These are phyloP conservation scores for Thinopyrum elongatum DNA, from an alignment of 176 grass and related monocot genomes.

Conservation along the genomic window DNA sequence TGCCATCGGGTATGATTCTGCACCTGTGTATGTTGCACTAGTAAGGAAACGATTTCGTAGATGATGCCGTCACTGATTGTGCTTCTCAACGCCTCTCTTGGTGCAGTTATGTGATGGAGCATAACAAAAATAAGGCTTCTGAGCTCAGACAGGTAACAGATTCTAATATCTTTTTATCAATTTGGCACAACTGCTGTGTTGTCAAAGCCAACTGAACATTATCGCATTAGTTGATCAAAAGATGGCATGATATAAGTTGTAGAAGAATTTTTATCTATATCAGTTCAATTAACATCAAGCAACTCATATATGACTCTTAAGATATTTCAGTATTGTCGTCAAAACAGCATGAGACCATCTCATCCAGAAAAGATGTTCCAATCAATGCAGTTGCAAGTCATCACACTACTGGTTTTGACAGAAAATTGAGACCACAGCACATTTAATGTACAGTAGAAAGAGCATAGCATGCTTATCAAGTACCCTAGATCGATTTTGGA, in stretches of 20 bases:
- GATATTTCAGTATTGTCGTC: not conserved
- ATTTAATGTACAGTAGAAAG: not conserved
- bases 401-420: not conserved
- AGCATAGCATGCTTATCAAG: not conserved
- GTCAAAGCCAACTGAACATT: not conserved
- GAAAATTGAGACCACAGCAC: not conserved
- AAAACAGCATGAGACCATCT: not conserved
- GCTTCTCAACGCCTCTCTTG: not conserved
- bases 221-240: not conserved
- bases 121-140: slow-evolving; percentile 64
- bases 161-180: not conserved
- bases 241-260: not conserved
- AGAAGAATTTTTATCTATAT: slow-evolving; percentile 3
- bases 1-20: slow-evolving; percentile 67
- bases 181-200: not conserved
- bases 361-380: not conserved
- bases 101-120: slow-evolving; percentile 82
- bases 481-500: not conserved
- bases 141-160: slow-evolving; percentile 77
- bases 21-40: not conserved
- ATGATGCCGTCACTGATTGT: slow-evolving; percentile 9
- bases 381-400: not conserved
- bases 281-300: not conserved
- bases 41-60: not conserved
- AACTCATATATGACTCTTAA: not conserved